A percentile compares a stretch with the other conserved stretches of the same genome.
These are phyloP conservation scores for Diaporthe sp. DNA, from an alignment of 2,329 filamentous ascomycete genomes.

Conservation along the genomic window DNA sequence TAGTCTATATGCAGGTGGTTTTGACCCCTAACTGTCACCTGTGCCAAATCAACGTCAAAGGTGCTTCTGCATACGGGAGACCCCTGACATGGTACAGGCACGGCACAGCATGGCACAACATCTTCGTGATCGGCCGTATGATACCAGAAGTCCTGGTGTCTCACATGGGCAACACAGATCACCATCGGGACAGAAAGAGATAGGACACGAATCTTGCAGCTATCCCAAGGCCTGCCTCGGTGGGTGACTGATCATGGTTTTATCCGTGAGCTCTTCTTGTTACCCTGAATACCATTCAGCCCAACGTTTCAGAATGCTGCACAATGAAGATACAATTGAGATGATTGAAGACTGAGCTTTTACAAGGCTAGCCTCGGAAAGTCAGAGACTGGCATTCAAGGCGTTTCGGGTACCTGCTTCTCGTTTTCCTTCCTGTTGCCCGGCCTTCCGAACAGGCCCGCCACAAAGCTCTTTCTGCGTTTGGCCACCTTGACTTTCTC, in stretches of 20 bases:
- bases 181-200: background rate
- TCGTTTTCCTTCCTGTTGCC: slow-evolving; percentile 42
- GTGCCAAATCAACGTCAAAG: background rate
- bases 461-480: slow-evolving; percentile 62
- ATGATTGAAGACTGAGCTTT: background rate
- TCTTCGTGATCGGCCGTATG: background rate
- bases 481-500: slow-evolving; percentile 48
- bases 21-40: background rate
- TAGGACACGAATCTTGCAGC: background rate
- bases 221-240: background rate
- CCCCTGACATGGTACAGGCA: background rate
- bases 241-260: background rate
- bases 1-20: too few relatives aligned
- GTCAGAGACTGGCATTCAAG: background rate
- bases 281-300: background rate
- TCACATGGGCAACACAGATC: background rate
- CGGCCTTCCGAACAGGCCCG: slow-evolving; percentile 57
- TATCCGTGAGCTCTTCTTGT: background rate
- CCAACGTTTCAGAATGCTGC: background rate
- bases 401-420: slow-evolving; percentile 27
- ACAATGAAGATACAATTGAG: background rate
- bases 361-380: too few relatives aligned
- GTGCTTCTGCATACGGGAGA: background rate
- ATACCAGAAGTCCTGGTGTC: background rate
- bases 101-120: background rate